Evolutionary conservation across 2,329 filamentous ascomycete species (phyloP), one percentile per base, ranked within the genome.

Genomic region (Hymenoscyphus occultus): DNA sequence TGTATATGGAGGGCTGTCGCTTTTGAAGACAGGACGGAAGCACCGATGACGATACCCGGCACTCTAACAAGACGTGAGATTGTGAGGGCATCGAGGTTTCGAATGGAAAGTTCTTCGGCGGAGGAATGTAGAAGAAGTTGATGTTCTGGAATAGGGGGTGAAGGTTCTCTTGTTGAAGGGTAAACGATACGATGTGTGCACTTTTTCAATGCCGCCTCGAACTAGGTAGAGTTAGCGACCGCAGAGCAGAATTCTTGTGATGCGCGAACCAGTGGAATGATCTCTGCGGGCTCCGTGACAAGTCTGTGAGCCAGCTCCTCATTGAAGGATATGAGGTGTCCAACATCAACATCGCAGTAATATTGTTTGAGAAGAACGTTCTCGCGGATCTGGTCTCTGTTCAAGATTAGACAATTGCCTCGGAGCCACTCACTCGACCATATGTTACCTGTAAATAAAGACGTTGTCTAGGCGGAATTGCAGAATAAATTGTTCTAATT

Each of bases 21-120:
- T 81, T 99, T 98, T 13, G 94, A 98, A 1, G 93, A 97, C 77
- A 98, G 90, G 19, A 96, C 96, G 0, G 94, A 97, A 58, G 95
- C 95, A 58, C 95, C 94, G 70, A 99, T 99, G 66, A 99, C 92
- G 70, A 99, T 99, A 60, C 95, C 96, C 0, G 95, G 95, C 64
- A 99, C 96, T 64, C 94, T 88, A 48, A 99, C 94, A n/a, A 99
- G 89, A 71, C 93, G 89, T 5, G 94, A 93, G 71, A 99, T 96
- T 69, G 92, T 94, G 68, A 91, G 90, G 9, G 95, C 96, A 73
- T 96, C 95, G 48, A 99, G 85, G 71, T 97, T 93, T 70, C 95
- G 90, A 72, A 99, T 98, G 0, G 94, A 95, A 39, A 93, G 92
- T 76, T 96, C 89, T 61, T 94, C 90, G 69, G 93, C 93, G 65